Base-by-base conservation (phyloP, 1,139 yeast genomes). In the Nakaseomyces glabratus region DNA sequence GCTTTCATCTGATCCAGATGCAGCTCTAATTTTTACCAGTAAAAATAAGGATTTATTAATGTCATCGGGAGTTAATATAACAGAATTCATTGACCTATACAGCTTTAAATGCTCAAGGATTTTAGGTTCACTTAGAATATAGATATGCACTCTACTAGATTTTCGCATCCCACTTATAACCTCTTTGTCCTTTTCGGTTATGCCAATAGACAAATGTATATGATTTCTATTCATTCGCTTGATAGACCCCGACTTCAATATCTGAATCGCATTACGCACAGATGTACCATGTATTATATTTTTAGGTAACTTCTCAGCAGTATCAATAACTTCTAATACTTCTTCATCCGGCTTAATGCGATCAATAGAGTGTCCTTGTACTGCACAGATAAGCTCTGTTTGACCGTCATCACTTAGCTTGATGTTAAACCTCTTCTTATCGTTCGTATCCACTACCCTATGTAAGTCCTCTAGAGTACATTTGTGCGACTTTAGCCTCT, bases 321-420 rank as follows among this genome's bases (percentile, higher is more conserved):
- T 35, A 6, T 52, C 38, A 8, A 65, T 52, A 11, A 39, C 48
- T 14, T 42, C 41, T 39, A 73, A 54, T 9, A 63, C 66, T 16
- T 71, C 66, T 24, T 70, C 70, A 11, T 68, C 67, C 6, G 58
- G 59, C 3, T 42, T 37, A 0, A 80, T 68, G 1, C 60, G 52
- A 18, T 58, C 47, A 10, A 90, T 61, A 0, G 94, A 76, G 56
- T 90, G 98, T 6, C 98, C 98, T 57, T 90, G 98, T 37, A 78
- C 79, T 2, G 98, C 98, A 52, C 96, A 74, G 10, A 90, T 80
- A 24, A 47, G 58, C 52, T 63, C 58, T 1, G 21, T 26, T 40
- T 62, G 57, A 1, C 42, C 41, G 3, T 49, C 48, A 17, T 38
- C 48, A 34, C 51, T 52, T 3, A 43, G 51, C 13, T 48, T 57